Conservation (phyloP, 768 basidiomycete genomes). For the Termitomyces eurrhizus region DNA sequence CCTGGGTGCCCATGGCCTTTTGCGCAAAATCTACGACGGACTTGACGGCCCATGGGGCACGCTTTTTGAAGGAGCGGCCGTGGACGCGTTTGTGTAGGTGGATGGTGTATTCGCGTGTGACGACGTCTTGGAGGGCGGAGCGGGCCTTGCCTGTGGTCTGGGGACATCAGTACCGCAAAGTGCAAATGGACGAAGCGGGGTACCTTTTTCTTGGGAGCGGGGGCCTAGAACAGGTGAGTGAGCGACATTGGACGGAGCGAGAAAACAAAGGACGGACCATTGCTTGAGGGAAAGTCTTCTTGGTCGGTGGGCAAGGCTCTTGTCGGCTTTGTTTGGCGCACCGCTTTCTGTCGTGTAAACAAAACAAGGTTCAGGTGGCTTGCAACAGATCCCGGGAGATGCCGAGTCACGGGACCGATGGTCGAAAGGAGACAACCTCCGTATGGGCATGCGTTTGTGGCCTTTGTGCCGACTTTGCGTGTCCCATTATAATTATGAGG, state of each 20-base stretch:
- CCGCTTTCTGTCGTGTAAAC: constrained; percentile 35
- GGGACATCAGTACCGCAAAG: not conserved
- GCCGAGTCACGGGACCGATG: not conserved
- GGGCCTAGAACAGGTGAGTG: constrained; percentile 34
- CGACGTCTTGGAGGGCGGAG: constrained; percentile 96
- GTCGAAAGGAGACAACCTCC: not conserved
- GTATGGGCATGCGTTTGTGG: constrained; percentile 12
- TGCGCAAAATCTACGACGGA: constrained; percentile 88
- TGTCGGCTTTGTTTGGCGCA: constrained; percentile 28
- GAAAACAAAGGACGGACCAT: constrained; percentile 45
- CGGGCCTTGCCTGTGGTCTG: constrained; percentile 83
- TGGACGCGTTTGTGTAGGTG: constrained; percentile 95
- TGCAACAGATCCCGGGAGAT: constrained; percentile 29
- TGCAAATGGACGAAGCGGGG: not conserved
- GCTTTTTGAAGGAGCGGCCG: constrained; percentile 94
- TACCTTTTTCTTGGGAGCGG: constrained; percentile 58
- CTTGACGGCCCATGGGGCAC: constrained; percentile 95
- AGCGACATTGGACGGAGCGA: not conserved
- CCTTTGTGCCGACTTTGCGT: constrained; percentile 27
- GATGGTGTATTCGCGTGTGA: constrained; percentile 98
- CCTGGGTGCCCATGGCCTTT: constrained; percentile 93
- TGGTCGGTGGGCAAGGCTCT: constrained; percentile 45
- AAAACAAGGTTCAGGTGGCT: constrained; percentile 61
- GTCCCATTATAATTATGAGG: constrained; percentile 22
- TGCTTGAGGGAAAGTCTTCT: constrained; percentile 58